phyloP scores from a whole-genome alignment of 176 grass and related monocot species.

The Olyra latifolia region DNA sequence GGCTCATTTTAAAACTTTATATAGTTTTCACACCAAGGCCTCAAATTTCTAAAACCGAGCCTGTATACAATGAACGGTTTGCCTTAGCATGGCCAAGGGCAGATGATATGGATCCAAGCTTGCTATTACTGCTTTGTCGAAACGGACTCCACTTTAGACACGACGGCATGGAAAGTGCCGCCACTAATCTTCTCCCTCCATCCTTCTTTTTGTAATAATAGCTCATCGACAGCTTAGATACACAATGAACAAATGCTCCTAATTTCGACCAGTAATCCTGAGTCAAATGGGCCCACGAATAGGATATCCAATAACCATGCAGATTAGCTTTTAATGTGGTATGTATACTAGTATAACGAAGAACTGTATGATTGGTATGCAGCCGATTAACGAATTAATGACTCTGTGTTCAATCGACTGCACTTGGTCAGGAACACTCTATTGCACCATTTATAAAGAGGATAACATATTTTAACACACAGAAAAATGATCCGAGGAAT shows the following conservation, averaged over 20 bases:
- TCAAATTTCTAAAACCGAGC: too few relatives aligned
- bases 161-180: slow-evolving; percentile 43
- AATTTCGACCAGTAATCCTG: background rate
- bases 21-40: too few relatives aligned
- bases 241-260: background rate
- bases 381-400: background rate
- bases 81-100: too few relatives aligned
- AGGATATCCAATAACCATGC: background rate
- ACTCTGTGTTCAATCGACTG: too few relatives aligned
- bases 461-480: background rate
- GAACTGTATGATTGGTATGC: background rate
- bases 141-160: background rate
- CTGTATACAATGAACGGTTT: too few relatives aligned
- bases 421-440: background rate
- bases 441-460: background rate
- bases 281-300: background rate
- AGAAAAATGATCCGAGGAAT: background rate
- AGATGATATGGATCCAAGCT: too few relatives aligned
- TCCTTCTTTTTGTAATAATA: background rate
- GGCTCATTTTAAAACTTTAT: too few relatives aligned
- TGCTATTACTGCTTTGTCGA: background rate
- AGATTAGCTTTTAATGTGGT: background rate
- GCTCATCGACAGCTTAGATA: background rate
- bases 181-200: background rate
- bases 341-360: background rate